Conservation (phyloP, 768 basidiomycete species). For the Pleurotus platypus region DNA sequence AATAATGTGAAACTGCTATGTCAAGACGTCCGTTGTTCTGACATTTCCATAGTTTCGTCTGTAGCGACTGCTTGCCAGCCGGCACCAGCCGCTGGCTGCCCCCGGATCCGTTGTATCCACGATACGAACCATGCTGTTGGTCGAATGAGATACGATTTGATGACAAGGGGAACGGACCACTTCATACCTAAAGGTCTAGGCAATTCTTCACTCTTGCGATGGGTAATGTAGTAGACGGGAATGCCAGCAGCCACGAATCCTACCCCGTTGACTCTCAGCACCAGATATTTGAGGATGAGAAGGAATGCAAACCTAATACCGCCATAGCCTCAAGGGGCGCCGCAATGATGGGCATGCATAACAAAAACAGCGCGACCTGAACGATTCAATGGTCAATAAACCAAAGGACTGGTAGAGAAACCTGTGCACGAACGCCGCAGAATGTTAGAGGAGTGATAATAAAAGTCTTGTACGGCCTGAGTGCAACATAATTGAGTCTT, state of each 20-base stretch:
- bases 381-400: constrained; percentile 6
- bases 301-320: constrained; percentile 63
- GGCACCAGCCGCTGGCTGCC: constrained; percentile 48
- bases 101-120: constrained; percentile 43
- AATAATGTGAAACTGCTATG: constrained; percentile 9
- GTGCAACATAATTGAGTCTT: background rate
- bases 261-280: constrained; percentile 22
- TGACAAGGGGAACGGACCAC: constrained; percentile 1
- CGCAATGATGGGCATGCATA: constrained; percentile 93
- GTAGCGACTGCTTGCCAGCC: constrained; percentile 82
- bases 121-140: constrained; percentile 38
- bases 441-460: constrained; percentile 88
- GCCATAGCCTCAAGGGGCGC: constrained; percentile 86
- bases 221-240: constrained; percentile 81
- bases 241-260: constrained; percentile 78
- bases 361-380: constrained; percentile 82
- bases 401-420: background rate
- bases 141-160: constrained; percentile 10
- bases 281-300: background rate
- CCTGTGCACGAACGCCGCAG: constrained; percentile 60
- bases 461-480: constrained; percentile 92
- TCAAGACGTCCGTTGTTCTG: constrained; percentile 24
- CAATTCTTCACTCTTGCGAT: constrained; percentile 39
- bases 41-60: constrained; percentile 71
- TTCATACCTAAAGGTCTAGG: constrained; percentile 40